Conservation (phyloP, 495 filamentous ascomycete genomes). For the Symbiotaphrina buchneri region DNA sequence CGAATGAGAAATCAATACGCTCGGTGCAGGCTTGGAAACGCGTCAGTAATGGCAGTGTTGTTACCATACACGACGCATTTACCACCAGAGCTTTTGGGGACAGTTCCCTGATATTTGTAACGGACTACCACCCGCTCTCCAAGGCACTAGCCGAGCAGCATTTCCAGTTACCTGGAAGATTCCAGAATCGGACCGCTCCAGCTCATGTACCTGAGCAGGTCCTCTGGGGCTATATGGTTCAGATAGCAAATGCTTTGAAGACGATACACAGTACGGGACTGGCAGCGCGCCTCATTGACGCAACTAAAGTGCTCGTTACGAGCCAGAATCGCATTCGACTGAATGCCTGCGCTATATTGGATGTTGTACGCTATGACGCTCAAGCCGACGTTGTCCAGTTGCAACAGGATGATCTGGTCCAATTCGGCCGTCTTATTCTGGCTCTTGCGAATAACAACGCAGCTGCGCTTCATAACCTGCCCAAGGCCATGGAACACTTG, state of each 20-base stretch:
- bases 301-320: conserved; percentile 72
- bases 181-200: conserved; percentile 18
- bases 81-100: conserved; percentile 85
- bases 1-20: conserved; percentile 69
- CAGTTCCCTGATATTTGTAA: conserved; percentile 83
- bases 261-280: conserved; percentile 61
- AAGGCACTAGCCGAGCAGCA: conserved; percentile 79
- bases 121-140: conserved; percentile 75
- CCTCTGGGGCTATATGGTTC: conserved; percentile 81
- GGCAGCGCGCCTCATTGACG: conserved; percentile 62
- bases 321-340: conserved; percentile 68
- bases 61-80: conserved; percentile 78
- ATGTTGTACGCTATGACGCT: conserved; percentile 61
- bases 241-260: conserved; percentile 76
- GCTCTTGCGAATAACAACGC: conserved; percentile 47
- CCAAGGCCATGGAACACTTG: conserved; percentile 48
- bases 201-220: conserved; percentile 47
- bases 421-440: conserved; percentile 67
- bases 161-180: conserved; percentile 33
- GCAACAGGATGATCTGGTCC: conserved; percentile 71
- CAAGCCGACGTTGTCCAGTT: conserved; percentile 43
- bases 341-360: conserved; percentile 66
- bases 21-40: conserved; percentile 83
- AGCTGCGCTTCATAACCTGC: conserved; percentile 26
- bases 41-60: conserved; percentile 59